A percentile compares a stretch with the other conserved stretches of the same genome.
Conservation (phyloP, 441 rosid species). For the Theobroma grandiflorum region DNA sequence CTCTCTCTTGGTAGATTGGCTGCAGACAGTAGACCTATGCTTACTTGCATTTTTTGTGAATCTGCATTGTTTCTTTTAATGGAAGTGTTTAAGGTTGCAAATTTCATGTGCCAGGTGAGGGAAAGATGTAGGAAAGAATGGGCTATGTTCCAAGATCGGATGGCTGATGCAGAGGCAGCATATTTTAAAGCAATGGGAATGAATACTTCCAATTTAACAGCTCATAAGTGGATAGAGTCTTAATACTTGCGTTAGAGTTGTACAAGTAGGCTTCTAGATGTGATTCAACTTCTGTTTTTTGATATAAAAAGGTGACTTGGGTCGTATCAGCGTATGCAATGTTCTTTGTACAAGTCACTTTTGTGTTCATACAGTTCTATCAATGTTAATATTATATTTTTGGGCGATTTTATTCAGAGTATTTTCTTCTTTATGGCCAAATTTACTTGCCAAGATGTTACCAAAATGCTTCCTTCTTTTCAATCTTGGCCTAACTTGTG, state of each 20-base stretch:
- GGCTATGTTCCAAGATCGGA: slow-evolving; percentile 79
- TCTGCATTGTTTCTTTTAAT: neutral
- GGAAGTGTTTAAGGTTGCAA: neutral
- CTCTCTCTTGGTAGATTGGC: neutral
- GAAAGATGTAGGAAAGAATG: slow-evolving; percentile 89
- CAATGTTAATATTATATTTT: slow-evolving; percentile 18
- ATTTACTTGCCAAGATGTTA: neutral
- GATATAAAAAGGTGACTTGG: neutral
- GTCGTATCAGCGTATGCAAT: neutral
- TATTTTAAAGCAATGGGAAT: slow-evolving; percentile 53
- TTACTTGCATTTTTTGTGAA: neutral
- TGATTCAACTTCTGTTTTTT: slow-evolving; percentile 18
- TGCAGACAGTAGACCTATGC: neutral
- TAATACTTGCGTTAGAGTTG: neutral
- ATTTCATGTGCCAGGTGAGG: slow-evolving; percentile 61
- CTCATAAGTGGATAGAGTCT: slow-evolving; percentile 23
- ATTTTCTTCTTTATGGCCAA: neutral
- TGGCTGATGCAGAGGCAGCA: slow-evolving; percentile 68
- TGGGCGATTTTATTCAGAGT: neutral
- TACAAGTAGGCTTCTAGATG: neutral
- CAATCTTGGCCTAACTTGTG: neutral
- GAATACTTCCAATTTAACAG: slow-evolving; percentile 38
- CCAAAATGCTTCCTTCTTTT: neutral
- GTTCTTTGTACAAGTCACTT: neutral
- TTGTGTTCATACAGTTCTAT: neutral